These are phyloP conservation scores for Solanum paucissectum DNA, from an alignment of 257 asterid genomes.

Conservation along the genomic window DNA sequence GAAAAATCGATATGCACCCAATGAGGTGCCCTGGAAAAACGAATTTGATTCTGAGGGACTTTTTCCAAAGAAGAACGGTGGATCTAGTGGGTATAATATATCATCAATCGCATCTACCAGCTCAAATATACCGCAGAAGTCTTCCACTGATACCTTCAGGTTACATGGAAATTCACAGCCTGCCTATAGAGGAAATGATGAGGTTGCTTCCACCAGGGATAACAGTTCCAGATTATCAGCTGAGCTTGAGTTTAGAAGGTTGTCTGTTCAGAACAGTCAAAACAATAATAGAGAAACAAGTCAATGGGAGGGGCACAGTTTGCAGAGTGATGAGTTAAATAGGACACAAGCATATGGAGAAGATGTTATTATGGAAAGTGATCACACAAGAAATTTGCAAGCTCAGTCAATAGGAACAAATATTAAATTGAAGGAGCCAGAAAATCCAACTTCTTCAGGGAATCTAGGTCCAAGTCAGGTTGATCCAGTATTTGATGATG, in stretches of 20 bases:
- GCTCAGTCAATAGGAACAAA: conserved; percentile 16
- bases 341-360: conserved; percentile 10
- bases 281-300: conserved; percentile 24
- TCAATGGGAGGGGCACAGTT: conserved; percentile 15
- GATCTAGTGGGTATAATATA: conserved; percentile 25
- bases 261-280: conserved; percentile 22
- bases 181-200: conserved; percentile 22
- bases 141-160: conserved; percentile 20
- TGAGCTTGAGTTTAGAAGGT: conserved; percentile 26
- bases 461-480: conserved; percentile 19
- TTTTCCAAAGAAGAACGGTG: conserved; percentile 31
- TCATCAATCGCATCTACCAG: conserved; percentile 41
- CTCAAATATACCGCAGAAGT: conserved; percentile 23
- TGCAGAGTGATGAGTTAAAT: conserved; percentile 21
- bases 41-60: conserved; percentile 32
- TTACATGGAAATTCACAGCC: conserved; percentile 22
- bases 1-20: conserved; percentile 55
- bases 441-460: conserved; percentile 30
- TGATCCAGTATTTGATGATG: conserved; percentile 83
- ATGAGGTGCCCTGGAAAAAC: conserved; percentile 49
- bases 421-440: conserved; percentile 30
- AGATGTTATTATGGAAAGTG: conserved; percentile 15
- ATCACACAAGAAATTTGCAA: conserved; percentile 23
- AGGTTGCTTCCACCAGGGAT: conserved; percentile 11
- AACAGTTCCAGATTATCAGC: conserved; percentile 15